These are phyloP conservation scores for Chalaropsis ovoidea DNA, from an alignment of 2,329 filamentous ascomycete genomes.

Conservation along the genomic window DNA sequence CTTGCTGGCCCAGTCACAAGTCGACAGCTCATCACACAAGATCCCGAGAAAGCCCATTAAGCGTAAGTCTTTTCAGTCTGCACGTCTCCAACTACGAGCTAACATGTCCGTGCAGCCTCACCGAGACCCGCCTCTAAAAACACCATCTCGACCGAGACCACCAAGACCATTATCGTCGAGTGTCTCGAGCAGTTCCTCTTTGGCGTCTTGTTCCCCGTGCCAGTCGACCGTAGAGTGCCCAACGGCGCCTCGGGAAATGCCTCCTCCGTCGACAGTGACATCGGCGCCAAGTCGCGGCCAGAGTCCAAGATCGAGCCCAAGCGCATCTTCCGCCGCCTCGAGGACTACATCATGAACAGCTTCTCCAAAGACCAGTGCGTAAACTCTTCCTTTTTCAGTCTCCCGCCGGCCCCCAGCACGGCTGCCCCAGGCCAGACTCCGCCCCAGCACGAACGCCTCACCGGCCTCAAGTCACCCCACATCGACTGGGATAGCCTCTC, in stretches of 20 bases:
- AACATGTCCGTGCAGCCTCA: not conserved
- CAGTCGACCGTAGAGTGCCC: not conserved
- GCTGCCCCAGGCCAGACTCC: not conserved
- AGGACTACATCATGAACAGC: conserved; percentile 63
- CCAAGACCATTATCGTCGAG: conserved; percentile 3
- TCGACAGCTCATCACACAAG: conserved; percentile 15
- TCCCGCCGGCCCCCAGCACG: not conserved
- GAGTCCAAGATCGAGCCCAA: conserved; percentile 27
- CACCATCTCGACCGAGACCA: conserved; percentile 3
- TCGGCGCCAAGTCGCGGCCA: not conserved
- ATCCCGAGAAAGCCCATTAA: conserved; percentile 8
- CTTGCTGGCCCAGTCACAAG: not conserved
- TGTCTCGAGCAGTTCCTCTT: conserved; percentile 11
- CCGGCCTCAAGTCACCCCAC: conserved; percentile 52
- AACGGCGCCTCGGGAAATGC: not conserved
- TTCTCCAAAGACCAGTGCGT: conserved; percentile 61
- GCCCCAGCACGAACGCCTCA: not conserved
- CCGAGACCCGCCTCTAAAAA: not conserved
- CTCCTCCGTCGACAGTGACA: not conserved
- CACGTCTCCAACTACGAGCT: not conserved
- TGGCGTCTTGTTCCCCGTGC: conserved; percentile 1
- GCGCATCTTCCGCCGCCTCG: conserved; percentile 59
- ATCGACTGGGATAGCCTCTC: conserved; percentile 64
- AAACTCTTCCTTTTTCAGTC: conserved; percentile 58
- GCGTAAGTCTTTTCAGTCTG: not conserved